Conservation (phyloP, 768 basidiomycete genomes). For the Tricholoma hemisulphureum region DNA sequence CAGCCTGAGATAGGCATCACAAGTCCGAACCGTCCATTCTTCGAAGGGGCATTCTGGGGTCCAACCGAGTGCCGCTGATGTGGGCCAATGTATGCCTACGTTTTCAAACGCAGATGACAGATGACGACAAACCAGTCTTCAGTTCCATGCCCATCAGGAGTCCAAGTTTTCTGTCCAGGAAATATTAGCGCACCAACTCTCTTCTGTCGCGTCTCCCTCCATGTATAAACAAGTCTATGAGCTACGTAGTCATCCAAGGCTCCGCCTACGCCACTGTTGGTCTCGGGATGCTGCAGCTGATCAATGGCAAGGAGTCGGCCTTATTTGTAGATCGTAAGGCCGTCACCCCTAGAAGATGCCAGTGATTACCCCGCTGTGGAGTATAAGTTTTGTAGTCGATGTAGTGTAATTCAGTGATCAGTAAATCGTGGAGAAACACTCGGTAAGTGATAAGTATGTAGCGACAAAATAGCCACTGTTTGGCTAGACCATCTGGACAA, state of each 20-base stretch:
- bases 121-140: not conserved
- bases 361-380: too few relatives aligned
- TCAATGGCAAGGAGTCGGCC: not conserved
- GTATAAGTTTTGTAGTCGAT: too few relatives aligned
- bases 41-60: not conserved
- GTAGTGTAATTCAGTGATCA: too few relatives aligned
- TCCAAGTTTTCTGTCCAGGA: not conserved
- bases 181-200: not conserved
- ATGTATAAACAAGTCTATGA: not conserved
- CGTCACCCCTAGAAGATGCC: not conserved
- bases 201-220: too few relatives aligned
- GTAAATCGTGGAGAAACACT: too few relatives aligned
- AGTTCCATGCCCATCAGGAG: not conserved
- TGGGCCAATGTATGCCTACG: not conserved
- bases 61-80: not conserved
- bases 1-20: too few relatives aligned
- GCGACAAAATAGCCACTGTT: too few relatives aligned
- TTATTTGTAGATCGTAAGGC: not conserved
- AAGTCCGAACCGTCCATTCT: not conserved
- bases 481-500: not conserved
- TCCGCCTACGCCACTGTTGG: not conserved
- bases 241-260: not conserved
- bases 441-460: too few relatives aligned
- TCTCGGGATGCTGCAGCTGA: not conserved
- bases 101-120: conserved; percentile 1